A percentile compares a stretch with the other conserved stretches of the same genome.
Conservation (phyloP, 164 flowering plant species). For the Nymphaea colorata region DNA sequence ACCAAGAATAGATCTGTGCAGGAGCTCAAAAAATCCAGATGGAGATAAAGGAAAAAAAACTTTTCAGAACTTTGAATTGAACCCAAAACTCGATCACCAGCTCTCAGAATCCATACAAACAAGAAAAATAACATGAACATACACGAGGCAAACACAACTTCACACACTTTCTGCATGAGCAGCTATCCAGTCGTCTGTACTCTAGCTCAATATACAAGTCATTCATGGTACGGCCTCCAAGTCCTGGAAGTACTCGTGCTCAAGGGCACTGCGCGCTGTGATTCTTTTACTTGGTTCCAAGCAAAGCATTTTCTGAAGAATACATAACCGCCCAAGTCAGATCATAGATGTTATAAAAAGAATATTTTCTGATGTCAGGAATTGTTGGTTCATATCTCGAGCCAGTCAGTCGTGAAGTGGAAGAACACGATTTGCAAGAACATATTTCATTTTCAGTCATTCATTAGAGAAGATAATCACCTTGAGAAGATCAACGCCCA, state of each 20-base stretch:
- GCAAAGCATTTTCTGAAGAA: constrained; percentile 69
- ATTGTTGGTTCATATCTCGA: no score
- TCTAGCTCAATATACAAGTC: background rate
- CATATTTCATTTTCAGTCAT: background rate
- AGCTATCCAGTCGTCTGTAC: background rate
- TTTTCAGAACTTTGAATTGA: no score
- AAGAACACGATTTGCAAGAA: background rate
- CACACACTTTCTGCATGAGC: background rate
- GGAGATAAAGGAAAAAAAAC: no score
- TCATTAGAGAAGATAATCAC: constrained; percentile 28
- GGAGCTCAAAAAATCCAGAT: no score
- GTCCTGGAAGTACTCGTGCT: constrained; percentile 88
- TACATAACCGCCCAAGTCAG: background rate
- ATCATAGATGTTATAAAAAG: background rate
- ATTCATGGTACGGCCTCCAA: constrained; percentile 38
- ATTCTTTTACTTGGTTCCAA: constrained; percentile 82
- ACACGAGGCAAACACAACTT: background rate
- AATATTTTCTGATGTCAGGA: no score
- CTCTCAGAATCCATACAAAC: background rate
- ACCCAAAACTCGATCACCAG: no score
- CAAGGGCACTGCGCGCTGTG: constrained; percentile 76
- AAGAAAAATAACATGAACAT: background rate
- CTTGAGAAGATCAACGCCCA: constrained; percentile 70
- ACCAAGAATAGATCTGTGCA: no score
- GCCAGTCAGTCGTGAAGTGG: background rate